These are phyloP conservation scores for Datura wrightii DNA, from an alignment of 257 asterid genomes.

Conservation along the genomic window DNA sequence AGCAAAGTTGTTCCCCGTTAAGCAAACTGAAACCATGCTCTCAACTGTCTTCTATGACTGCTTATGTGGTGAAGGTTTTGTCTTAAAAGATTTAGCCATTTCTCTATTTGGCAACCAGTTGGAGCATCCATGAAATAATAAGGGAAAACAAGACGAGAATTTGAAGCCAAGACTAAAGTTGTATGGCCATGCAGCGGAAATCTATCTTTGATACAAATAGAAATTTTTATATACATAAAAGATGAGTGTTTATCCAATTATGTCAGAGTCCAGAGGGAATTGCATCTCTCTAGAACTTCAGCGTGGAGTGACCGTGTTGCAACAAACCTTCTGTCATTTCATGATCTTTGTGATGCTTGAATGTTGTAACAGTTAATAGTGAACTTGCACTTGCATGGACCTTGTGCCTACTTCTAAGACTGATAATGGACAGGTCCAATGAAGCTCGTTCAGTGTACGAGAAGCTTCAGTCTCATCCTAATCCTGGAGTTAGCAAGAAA, in stretches of 20 bases:
- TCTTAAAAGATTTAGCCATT: too few relatives aligned
- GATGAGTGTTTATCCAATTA: not conserved
- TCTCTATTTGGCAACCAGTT: too few relatives aligned
- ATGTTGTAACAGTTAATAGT: not conserved
- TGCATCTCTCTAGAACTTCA: not conserved
- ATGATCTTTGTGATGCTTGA: slow-evolving; percentile 1
- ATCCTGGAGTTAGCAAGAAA: slow-evolving; percentile 74
- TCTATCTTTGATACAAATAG: not conserved
- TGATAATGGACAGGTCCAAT: slow-evolving; percentile 52
- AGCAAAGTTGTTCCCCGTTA: too few relatives aligned
- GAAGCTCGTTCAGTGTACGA: slow-evolving; percentile 91
- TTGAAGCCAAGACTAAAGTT: not conserved
- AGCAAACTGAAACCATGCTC: too few relatives aligned
- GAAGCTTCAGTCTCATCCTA: slow-evolving; percentile 88
- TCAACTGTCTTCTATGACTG: too few relatives aligned
- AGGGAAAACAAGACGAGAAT: too few relatives aligned
- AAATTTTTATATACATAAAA: not conserved
- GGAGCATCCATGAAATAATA: too few relatives aligned
- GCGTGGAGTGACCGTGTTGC: not conserved
- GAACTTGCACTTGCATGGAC: not conserved
- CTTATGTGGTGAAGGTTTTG: too few relatives aligned
- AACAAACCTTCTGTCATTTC: not conserved
- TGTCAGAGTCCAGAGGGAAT: not conserved
- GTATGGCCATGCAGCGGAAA: not conserved
- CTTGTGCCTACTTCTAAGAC: not conserved